Percentiles rank a stretch among this genome's conserved stretches.
phyloP scores from a whole-genome alignment of 208 protist species.

The Trypanosoma rangeli region DNA sequence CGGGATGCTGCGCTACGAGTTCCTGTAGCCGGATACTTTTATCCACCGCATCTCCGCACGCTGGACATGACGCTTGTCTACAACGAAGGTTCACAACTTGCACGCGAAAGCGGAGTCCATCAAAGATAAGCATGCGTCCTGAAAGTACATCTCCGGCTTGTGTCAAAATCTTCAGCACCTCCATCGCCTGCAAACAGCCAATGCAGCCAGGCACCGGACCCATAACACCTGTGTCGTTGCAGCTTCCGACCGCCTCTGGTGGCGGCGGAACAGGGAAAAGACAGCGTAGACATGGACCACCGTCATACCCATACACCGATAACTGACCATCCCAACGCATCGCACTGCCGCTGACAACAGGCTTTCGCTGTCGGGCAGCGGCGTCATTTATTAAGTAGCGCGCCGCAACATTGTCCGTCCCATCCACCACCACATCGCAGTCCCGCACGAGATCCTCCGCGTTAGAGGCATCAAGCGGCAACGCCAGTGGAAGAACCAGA shows the following conservation, averaged over 20 bases:
- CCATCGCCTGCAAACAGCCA: slow-evolving; percentile 93
- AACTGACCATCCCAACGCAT: slow-evolving; percentile 95
- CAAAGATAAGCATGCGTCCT: slow-evolving; percentile 86
- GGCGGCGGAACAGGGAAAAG: slow-evolving; percentile 91
- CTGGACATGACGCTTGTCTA: slow-evolving; percentile 50
- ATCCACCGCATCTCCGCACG: slow-evolving; percentile 47
- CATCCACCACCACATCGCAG: slow-evolving; percentile 92
- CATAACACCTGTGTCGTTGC: slow-evolving; percentile 92
- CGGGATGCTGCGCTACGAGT: slow-evolving; percentile 30
- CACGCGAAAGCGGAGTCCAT: slow-evolving; percentile 65
- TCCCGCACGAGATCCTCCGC: slow-evolving; percentile 60
- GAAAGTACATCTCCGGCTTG: slow-evolving; percentile 61
- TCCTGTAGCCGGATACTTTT: slow-evolving; percentile 22
- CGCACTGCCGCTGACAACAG: slow-evolving; percentile 94
- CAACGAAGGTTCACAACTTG: slow-evolving; percentile 73
- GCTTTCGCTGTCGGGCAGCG: slow-evolving; percentile 76
- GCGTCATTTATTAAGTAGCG: slow-evolving; percentile 96
- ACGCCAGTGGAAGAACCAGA: slow-evolving; percentile 33
- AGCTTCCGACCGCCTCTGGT: slow-evolving; percentile 79
- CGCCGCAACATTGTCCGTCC: slow-evolving; percentile 92
- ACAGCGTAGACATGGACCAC: slow-evolving; percentile 93
- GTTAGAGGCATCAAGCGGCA: slow-evolving; percentile 63
- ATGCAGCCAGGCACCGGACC: slow-evolving; percentile 94
- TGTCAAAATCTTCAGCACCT: slow-evolving; percentile 87
- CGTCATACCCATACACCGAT: slow-evolving; percentile 75